Percentiles rank a stretch among this genome's conserved stretches.
These are phyloP conservation scores for Bipolaris bicolor DNA, from an alignment of 2,329 filamentous ascomycete species.

Conservation along the genomic window DNA sequence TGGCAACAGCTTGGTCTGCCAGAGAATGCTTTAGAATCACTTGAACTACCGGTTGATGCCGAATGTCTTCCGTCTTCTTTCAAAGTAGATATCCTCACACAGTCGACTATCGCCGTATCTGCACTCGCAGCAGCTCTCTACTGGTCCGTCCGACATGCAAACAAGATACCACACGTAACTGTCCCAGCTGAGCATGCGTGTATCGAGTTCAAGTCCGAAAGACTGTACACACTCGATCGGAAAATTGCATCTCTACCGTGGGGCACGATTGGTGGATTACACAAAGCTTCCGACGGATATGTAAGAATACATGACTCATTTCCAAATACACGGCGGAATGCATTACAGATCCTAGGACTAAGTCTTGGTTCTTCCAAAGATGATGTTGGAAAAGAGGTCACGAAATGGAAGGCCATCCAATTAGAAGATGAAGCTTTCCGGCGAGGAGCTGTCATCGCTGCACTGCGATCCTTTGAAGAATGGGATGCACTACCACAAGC, in stretches of 20 bases:
- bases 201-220: constrained; percentile 62
- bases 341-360: constrained; percentile 54
- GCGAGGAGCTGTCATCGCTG: constrained; percentile 55
- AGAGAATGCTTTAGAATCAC: constrained; percentile 25
- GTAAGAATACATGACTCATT: constrained; percentile 64
- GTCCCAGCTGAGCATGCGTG: constrained; percentile 57
- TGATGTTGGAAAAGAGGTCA: constrained; percentile 50
- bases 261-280: constrained; percentile 59
- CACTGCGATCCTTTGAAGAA: constrained; percentile 57
- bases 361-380: constrained; percentile 40
- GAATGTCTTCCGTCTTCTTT: constrained; percentile 58
- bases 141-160: constrained; percentile 44
- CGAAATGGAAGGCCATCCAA: constrained; percentile 54
- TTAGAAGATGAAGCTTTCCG: constrained; percentile 56
- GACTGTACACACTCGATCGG: constrained; percentile 55
- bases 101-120: constrained; percentile 59
- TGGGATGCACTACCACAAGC: constrained; percentile 61
- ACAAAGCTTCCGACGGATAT: constrained; percentile 59
- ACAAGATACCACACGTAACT: constrained; percentile 46
- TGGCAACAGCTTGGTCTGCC: constrained; percentile 38
- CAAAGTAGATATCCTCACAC: constrained; percentile 61
- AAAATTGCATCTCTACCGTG: constrained; percentile 44
- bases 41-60: constrained; percentile 26
- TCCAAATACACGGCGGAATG: constrained; percentile 56
- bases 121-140: constrained; percentile 59